A percentile compares a stretch with the other conserved stretches of the same genome.
These are phyloP conservation scores for Chamaecyparis obtusa DNA, from an alignment of 75 land plant genomes.

Conservation along the genomic window DNA sequence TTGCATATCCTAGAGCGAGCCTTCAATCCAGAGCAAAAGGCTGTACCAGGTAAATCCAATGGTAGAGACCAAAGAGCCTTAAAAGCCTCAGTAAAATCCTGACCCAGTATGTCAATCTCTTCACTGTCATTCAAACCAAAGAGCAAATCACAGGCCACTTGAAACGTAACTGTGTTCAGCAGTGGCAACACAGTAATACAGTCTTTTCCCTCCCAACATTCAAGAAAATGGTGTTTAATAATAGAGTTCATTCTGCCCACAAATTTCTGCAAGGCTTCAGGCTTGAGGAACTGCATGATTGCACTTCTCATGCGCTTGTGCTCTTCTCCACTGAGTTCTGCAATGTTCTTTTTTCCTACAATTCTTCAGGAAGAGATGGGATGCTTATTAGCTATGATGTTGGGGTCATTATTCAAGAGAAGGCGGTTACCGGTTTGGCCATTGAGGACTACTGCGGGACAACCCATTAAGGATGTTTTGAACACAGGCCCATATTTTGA, in stretches of 20 bases:
- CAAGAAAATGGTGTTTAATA: slow-evolving; percentile 23
- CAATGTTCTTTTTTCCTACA: slow-evolving; percentile 26
- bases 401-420: slow-evolving; percentile 23
- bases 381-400: slow-evolving; percentile 26
- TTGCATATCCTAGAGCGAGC: neutral
- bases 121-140: slow-evolving; percentile 20
- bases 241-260: slow-evolving; percentile 30
- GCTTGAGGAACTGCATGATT: slow-evolving; percentile 39
- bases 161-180: slow-evolving; percentile 29
- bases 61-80: neutral
- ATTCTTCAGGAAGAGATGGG: slow-evolving; percentile 21
- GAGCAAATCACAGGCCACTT: slow-evolving; percentile 15
- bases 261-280: slow-evolving; percentile 41
- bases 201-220: slow-evolving; percentile 23
- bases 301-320: slow-evolving; percentile 41
- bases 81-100: neutral
- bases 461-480: slow-evolving; percentile 48
- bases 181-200: slow-evolving; percentile 30
- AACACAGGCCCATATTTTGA: slow-evolving; percentile 45
- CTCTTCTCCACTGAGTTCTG: slow-evolving; percentile 36
- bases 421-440: slow-evolving; percentile 67
- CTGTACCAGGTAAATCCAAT: neutral
- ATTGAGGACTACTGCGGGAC: slow-evolving; percentile 35
- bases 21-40: neutral
- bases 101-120: neutral